These are phyloP conservation scores for Suillus subaureus DNA, from an alignment of 768 basidiomycete genomes.

Conservation along the genomic window DNA sequence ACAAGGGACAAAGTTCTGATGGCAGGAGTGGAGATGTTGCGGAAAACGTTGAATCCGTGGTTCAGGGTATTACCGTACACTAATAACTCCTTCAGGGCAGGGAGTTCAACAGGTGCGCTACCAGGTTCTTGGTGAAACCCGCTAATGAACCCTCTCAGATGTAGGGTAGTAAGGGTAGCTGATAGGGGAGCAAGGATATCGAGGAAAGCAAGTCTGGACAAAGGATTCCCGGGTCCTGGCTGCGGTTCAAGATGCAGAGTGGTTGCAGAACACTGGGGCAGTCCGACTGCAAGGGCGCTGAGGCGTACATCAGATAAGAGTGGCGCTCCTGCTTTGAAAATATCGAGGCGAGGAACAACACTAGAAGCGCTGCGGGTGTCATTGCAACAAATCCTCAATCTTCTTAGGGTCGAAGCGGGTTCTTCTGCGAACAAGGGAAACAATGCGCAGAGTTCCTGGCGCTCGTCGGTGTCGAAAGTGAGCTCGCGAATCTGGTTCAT, in stretches of 20 bases:
- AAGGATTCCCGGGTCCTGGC: conserved; percentile 30
- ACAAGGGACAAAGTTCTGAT: conserved; percentile 28
- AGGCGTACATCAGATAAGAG: conserved; percentile 33
- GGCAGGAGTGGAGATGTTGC: conserved; percentile 35
- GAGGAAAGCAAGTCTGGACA: conserved; percentile 29
- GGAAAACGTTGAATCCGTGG: conserved; percentile 37
- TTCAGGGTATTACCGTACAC: conserved; percentile 34
- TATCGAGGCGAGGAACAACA: conserved; percentile 28
- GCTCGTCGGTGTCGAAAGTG: conserved; percentile 33
- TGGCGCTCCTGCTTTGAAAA: conserved; percentile 36
- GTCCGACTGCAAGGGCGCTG: conserved; percentile 34
- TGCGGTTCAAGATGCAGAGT: conserved; percentile 38
- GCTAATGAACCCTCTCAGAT: conserved; percentile 36
- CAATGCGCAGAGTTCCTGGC: conserved; percentile 29
- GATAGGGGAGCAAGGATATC: conserved; percentile 32
- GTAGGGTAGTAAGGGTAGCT: conserved; percentile 31
- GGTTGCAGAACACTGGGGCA: conserved; percentile 28
- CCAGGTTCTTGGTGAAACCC: conserved; percentile 35
- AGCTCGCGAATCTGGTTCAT: conserved; percentile 34
- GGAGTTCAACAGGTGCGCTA: conserved; percentile 33
- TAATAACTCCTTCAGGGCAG: conserved; percentile 30
- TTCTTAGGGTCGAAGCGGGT: conserved; percentile 29
- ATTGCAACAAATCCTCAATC: conserved; percentile 32
- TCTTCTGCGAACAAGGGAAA: conserved; percentile 24
- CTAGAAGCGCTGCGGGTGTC: conserved; percentile 28